Percentiles rank a stretch among this genome's conserved stretches.
Evolutionary conservation across 768 basidiomycete species (phyloP).

Genomic region (Trametes villosa): DNA sequence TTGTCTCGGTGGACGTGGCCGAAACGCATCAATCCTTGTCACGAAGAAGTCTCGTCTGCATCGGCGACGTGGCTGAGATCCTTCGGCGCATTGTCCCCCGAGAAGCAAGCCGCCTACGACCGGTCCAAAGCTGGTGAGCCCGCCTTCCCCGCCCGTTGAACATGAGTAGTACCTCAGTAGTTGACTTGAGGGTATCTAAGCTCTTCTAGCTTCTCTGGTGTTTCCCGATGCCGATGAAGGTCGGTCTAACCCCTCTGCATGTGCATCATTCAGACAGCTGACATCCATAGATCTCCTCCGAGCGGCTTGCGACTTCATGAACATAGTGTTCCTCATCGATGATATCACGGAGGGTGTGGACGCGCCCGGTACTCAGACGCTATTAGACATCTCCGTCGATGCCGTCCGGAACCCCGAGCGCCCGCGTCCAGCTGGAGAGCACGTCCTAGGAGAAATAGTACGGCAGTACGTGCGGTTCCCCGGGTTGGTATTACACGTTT

Average conservation of each 20-base stretch:
- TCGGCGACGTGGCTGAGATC: slow-evolving; percentile 13
- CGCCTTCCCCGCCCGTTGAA: background rate
- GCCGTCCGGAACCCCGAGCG: slow-evolving; percentile 28
- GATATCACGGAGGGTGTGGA: slow-evolving; percentile 28
- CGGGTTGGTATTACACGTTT: background rate
- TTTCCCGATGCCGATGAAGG: background rate
- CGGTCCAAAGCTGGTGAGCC: slow-evolving; percentile 21
- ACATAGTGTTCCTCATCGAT: slow-evolving; percentile 31
- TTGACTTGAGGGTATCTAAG: background rate
- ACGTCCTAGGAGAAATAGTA: slow-evolving; percentile 26
- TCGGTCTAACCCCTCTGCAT: background rate
- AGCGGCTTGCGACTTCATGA: slow-evolving; percentile 25
- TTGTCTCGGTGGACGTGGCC: slow-evolving; percentile 14
- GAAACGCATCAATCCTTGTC: background rate
- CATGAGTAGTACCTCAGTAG: background rate
- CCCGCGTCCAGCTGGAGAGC: slow-evolving; percentile 27
- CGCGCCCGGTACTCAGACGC: slow-evolving; percentile 10
- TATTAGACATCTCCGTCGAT: slow-evolving; percentile 26
- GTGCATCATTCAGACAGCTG: background rate
- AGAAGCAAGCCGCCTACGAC: slow-evolving; percentile 32
- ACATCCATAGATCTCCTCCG: slow-evolving; percentile 4
- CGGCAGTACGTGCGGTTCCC: slow-evolving; percentile 21
- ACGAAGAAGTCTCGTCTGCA: background rate
- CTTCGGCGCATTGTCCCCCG: slow-evolving; percentile 31
- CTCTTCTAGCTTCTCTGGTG: background rate